Conservation (phyloP, 108 stramenopile genomes). For the Nitzschia inconspicua region DNA sequence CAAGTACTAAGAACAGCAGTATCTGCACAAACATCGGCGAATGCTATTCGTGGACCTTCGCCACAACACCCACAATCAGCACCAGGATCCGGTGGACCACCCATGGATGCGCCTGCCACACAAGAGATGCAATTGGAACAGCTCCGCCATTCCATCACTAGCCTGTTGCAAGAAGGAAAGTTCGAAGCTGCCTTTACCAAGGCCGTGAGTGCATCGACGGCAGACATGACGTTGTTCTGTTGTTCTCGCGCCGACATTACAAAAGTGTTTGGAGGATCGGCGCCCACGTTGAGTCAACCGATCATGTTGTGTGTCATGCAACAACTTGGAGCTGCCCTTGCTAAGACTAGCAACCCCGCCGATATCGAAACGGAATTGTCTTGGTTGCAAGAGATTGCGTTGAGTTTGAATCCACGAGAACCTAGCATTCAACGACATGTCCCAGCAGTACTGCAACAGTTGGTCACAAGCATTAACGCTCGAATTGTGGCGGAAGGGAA, state of each 20-base stretch:
- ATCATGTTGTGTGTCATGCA: conserved; percentile 88
- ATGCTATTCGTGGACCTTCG: background rate
- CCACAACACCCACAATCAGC: conserved; percentile 7
- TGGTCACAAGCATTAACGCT: conserved; percentile 52
- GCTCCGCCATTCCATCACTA: conserved; percentile 49
- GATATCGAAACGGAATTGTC: conserved; percentile 59
- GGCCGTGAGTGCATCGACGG: conserved; percentile 62
- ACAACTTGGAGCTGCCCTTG: conserved; percentile 72
- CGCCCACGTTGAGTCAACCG: conserved; percentile 61
- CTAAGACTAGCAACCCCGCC: conserved; percentile 16
- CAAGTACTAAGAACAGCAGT: conserved; percentile 29
- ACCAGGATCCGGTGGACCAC: background rate
- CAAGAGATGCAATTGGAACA: conserved; percentile 18
- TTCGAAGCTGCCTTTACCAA: conserved; percentile 82
- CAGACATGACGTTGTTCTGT: conserved; percentile 65
- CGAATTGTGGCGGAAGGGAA: conserved; percentile 40
- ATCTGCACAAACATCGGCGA: background rate
- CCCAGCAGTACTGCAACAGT: conserved; percentile 54
- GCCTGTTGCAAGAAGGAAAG: conserved; percentile 35
- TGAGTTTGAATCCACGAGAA: conserved; percentile 77
- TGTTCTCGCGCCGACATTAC: conserved; percentile 55
- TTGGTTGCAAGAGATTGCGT: conserved; percentile 89
- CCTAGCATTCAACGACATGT: conserved; percentile 64
- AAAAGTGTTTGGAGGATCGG: conserved; percentile 44
- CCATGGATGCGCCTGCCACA: background rate